Percentiles rank a stretch among this genome's conserved stretches.
phyloP scores from a whole-genome alignment of 768 basidiomycete genomes.

The Suillus subluteus region DNA sequence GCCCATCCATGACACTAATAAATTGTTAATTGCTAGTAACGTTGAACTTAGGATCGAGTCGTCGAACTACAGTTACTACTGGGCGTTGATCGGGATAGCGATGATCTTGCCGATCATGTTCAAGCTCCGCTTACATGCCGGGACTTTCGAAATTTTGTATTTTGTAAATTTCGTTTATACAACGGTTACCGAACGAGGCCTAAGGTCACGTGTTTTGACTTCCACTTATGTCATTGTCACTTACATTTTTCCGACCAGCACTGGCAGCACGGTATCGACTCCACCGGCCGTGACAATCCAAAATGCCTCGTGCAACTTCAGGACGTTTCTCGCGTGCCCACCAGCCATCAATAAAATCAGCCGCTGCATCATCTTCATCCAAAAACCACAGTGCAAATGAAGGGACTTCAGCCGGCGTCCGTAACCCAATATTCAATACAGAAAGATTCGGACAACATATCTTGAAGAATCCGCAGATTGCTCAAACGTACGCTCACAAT shows the following conservation, averaged over 20 bases:
- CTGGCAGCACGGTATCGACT: neutral
- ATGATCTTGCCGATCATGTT: no score
- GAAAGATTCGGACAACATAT: constrained; percentile 98
- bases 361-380: constrained; percentile 29
- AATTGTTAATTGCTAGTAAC: no score
- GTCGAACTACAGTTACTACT: no score
- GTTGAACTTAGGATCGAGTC: no score
- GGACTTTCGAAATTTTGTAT: no score
- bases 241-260: neutral
- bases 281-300: neutral
- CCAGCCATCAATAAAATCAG: constrained; percentile 57
- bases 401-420: constrained; percentile 45
- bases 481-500: constrained; percentile 70
- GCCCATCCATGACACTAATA: no score
- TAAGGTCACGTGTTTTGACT: constrained; percentile 2
- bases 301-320: constrained; percentile 82
- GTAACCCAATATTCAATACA: constrained; percentile 94
- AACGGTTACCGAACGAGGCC: no score
- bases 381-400: constrained; percentile 48
- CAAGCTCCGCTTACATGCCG: no score
- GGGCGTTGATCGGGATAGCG: no score
- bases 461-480: constrained; percentile 89
- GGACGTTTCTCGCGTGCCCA: constrained; percentile 75
- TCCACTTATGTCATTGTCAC: no score
- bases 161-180: no score